These are phyloP conservation scores for Colletotrichum musae DNA, from an alignment of 2,329 filamentous ascomycete species.

Conservation along the genomic window DNA sequence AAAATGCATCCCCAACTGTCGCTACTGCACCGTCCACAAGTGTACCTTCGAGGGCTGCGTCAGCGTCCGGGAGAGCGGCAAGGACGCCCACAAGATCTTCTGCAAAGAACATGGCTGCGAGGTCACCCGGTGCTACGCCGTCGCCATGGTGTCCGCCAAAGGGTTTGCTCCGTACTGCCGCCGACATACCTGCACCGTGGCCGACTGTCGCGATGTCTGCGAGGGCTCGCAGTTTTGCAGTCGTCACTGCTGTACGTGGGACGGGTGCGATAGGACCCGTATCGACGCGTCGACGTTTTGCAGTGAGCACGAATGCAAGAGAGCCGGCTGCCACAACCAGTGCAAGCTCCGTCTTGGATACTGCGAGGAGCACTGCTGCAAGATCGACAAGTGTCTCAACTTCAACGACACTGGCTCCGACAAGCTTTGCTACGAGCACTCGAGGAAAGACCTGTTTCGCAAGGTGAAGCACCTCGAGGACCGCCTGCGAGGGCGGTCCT, in stretches of 20 bases:
- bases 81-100: conserved; percentile 26
- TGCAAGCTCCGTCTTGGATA: conserved; percentile 22
- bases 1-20: background rate
- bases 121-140: conserved; percentile 22
- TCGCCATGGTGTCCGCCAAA: conserved; percentile 15
- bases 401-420: conserved; percentile 29
- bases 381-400: conserved; percentile 33
- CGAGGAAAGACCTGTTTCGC: conserved; percentile 17
- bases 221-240: conserved; percentile 18
- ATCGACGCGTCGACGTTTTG: conserved; percentile 20
- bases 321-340: conserved; percentile 13
- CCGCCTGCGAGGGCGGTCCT: conserved; percentile 1
- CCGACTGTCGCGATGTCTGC: conserved; percentile 27
- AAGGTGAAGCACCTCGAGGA: conserved; percentile 34
- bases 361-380: conserved; percentile 37
- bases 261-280: conserved; percentile 22
- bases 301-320: conserved; percentile 33
- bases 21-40: conserved; percentile 21
- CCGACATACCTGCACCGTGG: conserved; percentile 29
- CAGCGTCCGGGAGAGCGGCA: conserved; percentile 29
- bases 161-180: conserved; percentile 30
- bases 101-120: conserved; percentile 36
- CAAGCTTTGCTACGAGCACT: conserved; percentile 36
- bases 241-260: conserved; percentile 26
- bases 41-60: conserved; percentile 35